phyloP scores from a whole-genome alignment of 306 rosid species.

The Dryas drummondii region DNA sequence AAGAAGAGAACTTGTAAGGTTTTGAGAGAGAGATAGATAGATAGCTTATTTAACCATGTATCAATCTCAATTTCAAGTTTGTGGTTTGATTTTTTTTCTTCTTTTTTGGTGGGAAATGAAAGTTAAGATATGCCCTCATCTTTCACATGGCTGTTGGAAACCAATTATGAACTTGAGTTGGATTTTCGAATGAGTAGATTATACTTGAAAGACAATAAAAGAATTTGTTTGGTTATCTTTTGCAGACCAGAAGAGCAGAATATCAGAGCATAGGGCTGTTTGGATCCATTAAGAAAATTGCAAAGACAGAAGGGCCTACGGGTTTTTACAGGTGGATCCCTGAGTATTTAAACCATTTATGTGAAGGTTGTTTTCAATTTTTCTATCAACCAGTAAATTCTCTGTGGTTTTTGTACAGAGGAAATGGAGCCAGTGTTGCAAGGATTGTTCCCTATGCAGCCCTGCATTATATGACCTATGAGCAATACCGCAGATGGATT shows the following conservation, averaged over 20 bases:
- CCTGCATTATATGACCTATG: constrained; percentile 84
- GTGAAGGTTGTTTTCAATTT: constrained; percentile 12
- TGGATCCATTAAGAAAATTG: constrained; percentile 64
- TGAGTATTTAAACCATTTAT: constrained; percentile 7
- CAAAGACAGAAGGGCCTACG: constrained; percentile 69
- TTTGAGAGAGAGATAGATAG: neutral
- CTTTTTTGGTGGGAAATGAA: neutral
- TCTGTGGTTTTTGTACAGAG: constrained; percentile 48
- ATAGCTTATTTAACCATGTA: neutral
- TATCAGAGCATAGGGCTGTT: constrained; percentile 66
- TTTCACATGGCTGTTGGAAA: constrained; percentile 4
- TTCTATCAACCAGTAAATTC: neutral
- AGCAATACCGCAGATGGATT: constrained; percentile 90
- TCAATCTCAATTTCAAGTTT: neutral
- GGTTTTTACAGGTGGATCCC: constrained; percentile 77
- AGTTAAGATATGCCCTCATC: neutral
- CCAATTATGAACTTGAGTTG: neutral
- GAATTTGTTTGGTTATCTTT: constrained; percentile 14
- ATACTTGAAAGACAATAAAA: neutral
- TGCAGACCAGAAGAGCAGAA: constrained; percentile 81
- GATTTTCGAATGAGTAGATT: neutral
- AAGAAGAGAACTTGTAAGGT: neutral
- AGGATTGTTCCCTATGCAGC: constrained; percentile 97
- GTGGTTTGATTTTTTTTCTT: neutral
- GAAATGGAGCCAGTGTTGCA: constrained; percentile 97